Conservation (phyloP, 176 grass and related monocot species). For the Ampelocalamus luodianensis region DNA sequence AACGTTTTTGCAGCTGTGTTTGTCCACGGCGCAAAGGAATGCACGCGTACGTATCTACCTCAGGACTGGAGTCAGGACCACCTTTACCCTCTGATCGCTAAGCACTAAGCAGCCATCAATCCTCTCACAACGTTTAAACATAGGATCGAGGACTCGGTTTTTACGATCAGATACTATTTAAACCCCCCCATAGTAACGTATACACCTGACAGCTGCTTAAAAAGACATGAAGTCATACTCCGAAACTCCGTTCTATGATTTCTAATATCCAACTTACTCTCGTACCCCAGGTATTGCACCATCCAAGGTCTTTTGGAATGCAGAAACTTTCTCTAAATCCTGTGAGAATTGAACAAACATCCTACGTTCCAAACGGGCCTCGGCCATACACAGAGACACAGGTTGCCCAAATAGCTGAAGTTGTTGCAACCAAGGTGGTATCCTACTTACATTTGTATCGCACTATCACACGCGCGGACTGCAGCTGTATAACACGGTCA, state of each 20-base stretch:
- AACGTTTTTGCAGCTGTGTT: conserved; percentile 8
- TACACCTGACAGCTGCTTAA: background rate
- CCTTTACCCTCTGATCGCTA: background rate
- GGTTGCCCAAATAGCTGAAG: background rate
- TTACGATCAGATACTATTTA: background rate
- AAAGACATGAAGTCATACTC: background rate
- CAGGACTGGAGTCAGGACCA: conserved; percentile 4
- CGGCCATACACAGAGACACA: no score
- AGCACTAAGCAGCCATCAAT: conserved; percentile 13
- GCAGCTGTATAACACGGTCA: no score
- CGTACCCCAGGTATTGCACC: background rate
- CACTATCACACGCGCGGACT: no score
- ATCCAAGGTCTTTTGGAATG: background rate
- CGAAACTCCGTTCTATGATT: background rate
- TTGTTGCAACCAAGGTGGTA: background rate
- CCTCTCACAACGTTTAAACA: background rate
- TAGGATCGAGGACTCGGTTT: background rate
- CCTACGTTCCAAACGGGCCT: no score
- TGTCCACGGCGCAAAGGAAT: background rate
- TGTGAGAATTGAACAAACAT: no score
- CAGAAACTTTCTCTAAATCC: no score
- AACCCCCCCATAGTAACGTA: background rate
- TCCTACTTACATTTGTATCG: no score
- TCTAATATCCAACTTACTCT: background rate
- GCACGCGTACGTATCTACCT: conserved; percentile 14